Percentiles rank a stretch among this genome's conserved stretches.
These are phyloP conservation scores for Aphanomyces euteiches DNA, from an alignment of 352 stramenopile genomes.

Conservation along the genomic window DNA sequence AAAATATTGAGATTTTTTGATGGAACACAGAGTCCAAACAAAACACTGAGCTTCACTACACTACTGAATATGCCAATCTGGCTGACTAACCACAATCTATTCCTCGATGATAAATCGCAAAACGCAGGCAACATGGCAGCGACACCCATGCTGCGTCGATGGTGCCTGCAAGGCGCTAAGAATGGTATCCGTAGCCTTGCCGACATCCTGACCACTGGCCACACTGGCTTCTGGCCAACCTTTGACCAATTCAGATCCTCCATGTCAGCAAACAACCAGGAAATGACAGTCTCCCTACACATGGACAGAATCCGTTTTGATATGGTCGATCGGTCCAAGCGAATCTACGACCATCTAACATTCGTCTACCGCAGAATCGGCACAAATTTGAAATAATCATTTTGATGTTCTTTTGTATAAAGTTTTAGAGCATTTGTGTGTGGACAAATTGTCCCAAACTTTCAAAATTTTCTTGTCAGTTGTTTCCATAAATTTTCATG, in stretches of 20 bases:
- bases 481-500: no score
- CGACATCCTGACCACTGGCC: background rate
- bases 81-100: background rate
- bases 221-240: background rate
- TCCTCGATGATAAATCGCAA: background rate
- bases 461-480: no score
- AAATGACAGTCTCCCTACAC: background rate
- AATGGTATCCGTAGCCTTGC: slow-evolving; percentile 2
- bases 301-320: background rate
- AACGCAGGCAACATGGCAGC: background rate
- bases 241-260: no score
- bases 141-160: background rate
- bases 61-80: slow-evolving; percentile 13
- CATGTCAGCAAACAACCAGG: background rate
- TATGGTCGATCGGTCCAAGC: background rate
- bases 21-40: background rate
- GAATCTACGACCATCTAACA: slow-evolving; percentile 12
- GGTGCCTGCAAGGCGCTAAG: background rate
- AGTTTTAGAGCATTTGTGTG: no score
- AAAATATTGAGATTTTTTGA: no score
- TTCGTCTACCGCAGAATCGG: background rate
- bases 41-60: background rate
- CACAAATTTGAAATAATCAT: no score
- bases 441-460: no score
- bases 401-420: no score